Evolutionary conservation across 805 yeast species (phyloP).

Genomic region (Ogataea chonburiensis): DNA sequence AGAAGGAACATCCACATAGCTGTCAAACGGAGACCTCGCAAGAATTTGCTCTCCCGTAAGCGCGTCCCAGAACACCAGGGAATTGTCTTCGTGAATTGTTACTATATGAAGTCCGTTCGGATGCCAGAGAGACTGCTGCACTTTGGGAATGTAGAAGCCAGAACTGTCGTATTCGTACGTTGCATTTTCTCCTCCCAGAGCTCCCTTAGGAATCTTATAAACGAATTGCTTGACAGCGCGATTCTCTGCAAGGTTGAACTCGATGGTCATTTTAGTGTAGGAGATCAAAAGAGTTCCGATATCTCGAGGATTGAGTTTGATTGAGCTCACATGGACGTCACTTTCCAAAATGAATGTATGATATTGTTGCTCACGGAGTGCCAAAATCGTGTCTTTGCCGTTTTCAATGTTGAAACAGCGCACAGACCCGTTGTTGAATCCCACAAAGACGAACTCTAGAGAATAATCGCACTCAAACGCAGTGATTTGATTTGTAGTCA

Average conservation of each 20-base stretch:
- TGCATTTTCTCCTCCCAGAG: slow-evolving; percentile 66
- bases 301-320: slow-evolving; percentile 89
- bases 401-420: slow-evolving; percentile 80
- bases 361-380: slow-evolving; percentile 71
- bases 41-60: slow-evolving; percentile 68
- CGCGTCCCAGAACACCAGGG: slow-evolving; percentile 92
- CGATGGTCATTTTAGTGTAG: slow-evolving; percentile 65
- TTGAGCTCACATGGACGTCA: slow-evolving; percentile 51
- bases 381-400: slow-evolving; percentile 60
- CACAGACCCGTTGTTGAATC: slow-evolving; percentile 72
- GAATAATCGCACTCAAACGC: slow-evolving; percentile 80
- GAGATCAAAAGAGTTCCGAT: slow-evolving; percentile 73
- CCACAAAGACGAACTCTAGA: slow-evolving; percentile 81
- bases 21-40: slow-evolving; percentile 70
- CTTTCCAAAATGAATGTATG: slow-evolving; percentile 55
- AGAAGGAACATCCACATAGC: slow-evolving; percentile 56
- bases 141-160: slow-evolving; percentile 30
- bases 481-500: slow-evolving; percentile 65
- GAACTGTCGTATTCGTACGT: slow-evolving; percentile 27
- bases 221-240: slow-evolving; percentile 54
- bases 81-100: slow-evolving; percentile 78
- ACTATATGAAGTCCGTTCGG: slow-evolving; percentile 88
- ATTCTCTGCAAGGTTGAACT: slow-evolving; percentile 64
- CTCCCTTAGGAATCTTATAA: slow-evolving; percentile 63
- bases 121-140: slow-evolving; percentile 68